These are phyloP conservation scores for Tulasnella sp. DNA, from an alignment of 768 basidiomycete species.

Conservation along the genomic window DNA sequence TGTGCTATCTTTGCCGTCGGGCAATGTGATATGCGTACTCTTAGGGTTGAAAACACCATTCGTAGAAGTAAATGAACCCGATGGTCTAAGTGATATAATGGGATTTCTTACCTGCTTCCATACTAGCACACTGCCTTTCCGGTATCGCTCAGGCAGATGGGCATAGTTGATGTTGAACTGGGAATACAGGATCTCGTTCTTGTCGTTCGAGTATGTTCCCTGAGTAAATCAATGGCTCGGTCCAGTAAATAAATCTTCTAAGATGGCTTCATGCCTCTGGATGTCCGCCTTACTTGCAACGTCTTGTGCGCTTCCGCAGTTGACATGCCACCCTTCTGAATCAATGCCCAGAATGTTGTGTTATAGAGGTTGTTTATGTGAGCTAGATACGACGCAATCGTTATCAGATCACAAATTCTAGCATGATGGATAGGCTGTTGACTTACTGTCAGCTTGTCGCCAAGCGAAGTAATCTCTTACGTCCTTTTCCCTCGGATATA, in stretches of 20 bases:
- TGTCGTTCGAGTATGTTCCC: conserved; percentile 83
- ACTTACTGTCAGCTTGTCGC: conserved; percentile 90
- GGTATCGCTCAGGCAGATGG: conserved; percentile 50
- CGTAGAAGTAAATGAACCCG: not conserved
- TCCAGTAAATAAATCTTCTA: not conserved
- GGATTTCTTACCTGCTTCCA: conserved; percentile 31
- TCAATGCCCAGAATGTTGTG: conserved; percentile 88
- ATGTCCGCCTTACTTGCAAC: conserved; percentile 43
- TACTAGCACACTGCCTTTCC: conserved; percentile 78
- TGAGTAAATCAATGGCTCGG: conserved; percentile 25
- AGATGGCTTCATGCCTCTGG: not conserved
- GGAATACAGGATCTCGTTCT: conserved; percentile 82
- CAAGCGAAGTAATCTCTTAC: conserved; percentile 90
- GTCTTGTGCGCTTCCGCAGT: conserved; percentile 72
- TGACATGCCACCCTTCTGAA: conserved; percentile 68
- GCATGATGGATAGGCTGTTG: conserved; percentile 10
- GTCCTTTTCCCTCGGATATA: conserved; percentile 63
- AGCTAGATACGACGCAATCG: conserved; percentile 39
- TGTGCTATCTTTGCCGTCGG: not conserved
- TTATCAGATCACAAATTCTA: not conserved
- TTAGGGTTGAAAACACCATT: not conserved
- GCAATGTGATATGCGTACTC: too few relatives aligned
- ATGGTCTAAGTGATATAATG: not conserved
- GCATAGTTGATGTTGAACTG: conserved; percentile 86
- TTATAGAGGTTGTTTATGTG: conserved; percentile 99